These are phyloP conservation scores for Penicillium brevicompactum DNA, from an alignment of 2,329 filamentous ascomycete genomes.

Conservation along the genomic window DNA sequence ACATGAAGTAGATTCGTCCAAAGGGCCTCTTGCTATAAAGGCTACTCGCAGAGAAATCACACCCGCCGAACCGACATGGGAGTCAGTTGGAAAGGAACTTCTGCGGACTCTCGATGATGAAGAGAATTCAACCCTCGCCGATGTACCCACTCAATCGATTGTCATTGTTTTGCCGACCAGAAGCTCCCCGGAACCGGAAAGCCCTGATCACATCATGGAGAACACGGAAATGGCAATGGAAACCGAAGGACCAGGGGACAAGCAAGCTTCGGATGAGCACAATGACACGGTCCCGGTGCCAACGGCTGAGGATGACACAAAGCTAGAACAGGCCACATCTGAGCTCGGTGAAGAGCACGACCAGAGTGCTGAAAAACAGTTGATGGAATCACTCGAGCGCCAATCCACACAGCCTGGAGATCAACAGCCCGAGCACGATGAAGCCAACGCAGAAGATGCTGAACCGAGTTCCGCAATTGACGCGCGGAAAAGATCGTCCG, in stretches of 20 bases:
- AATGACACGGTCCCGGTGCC: constrained; percentile 17
- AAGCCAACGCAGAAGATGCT: constrained; percentile 27
- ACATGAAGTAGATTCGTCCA: constrained; percentile 29
- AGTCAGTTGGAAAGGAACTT: constrained; percentile 52
- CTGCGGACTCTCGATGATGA: constrained; percentile 47
- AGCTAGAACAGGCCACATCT: constrained; percentile 7
- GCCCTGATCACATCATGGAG: constrained; percentile 16
- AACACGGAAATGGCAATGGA: constrained; percentile 16
- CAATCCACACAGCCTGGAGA: constrained; percentile 29
- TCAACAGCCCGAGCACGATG: constrained; percentile 22
- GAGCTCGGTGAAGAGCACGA: constrained; percentile 35
- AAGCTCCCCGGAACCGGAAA: constrained; percentile 25
- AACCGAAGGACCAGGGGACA: constrained; percentile 3
- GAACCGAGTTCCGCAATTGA: constrained; percentile 40
- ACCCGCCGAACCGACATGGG: constrained; percentile 45
- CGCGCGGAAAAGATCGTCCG: constrained; percentile 62
- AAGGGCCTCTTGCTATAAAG: constrained; percentile 39
- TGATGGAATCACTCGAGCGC: constrained; percentile 39
- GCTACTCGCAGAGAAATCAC: constrained; percentile 44
- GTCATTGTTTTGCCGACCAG: constrained; percentile 43
- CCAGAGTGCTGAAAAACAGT: constrained; percentile 39
- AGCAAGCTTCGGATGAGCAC: constrained; percentile 16
- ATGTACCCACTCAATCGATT: constrained; percentile 44
- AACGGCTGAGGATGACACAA: constrained; percentile 14
- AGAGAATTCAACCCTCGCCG: constrained; percentile 31